Evolutionary conservation across 139 green algal genomes (phyloP).

Genomic region (Pedinophyceae sp.): DNA sequence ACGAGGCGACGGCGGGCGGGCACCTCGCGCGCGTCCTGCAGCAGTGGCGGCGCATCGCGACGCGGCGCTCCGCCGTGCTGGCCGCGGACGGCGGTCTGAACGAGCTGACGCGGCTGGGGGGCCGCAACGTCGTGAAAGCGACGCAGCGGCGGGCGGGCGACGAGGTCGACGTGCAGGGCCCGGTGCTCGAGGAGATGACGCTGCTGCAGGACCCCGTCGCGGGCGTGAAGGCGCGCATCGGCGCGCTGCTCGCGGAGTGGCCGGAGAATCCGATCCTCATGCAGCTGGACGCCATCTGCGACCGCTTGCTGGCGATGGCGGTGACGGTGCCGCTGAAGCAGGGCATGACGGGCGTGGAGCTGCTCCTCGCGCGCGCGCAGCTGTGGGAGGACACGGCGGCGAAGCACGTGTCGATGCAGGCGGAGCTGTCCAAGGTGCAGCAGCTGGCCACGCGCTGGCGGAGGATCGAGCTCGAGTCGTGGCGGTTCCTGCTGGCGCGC

Average conservation of each 20-base stretch:
- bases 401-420: conserved; percentile 54
- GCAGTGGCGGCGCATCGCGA: conserved; percentile 15
- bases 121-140: neutral
- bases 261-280: conserved; percentile 79
- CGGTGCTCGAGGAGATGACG: conserved; percentile 47
- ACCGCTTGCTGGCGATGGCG: conserved; percentile 53
- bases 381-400: conserved; percentile 88
- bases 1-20: conserved; percentile 20
- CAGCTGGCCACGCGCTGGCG: conserved; percentile 74
- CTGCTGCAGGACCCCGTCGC: conserved; percentile 52
- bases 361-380: conserved; percentile 68
- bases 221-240: conserved; percentile 33
- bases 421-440: conserved; percentile 38
- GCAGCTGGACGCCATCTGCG: conserved; percentile 61
- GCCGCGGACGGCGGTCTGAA: no score
- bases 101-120: neutral
- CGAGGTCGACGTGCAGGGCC: conserved; percentile 45
- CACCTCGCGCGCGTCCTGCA: conserved; percentile 33
- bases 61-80: conserved; percentile 1
- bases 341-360: conserved; percentile 77
- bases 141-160: neutral
- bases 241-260: conserved; percentile 70
- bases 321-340: conserved; percentile 53
- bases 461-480: conserved; percentile 70
- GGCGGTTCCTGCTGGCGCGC: conserved; percentile 45